Evolutionary conservation across 2,329 filamentous ascomycete genomes (phyloP), one percentile per base, ranked within the genome.

Genomic region (Colletotrichum navitas): DNA sequence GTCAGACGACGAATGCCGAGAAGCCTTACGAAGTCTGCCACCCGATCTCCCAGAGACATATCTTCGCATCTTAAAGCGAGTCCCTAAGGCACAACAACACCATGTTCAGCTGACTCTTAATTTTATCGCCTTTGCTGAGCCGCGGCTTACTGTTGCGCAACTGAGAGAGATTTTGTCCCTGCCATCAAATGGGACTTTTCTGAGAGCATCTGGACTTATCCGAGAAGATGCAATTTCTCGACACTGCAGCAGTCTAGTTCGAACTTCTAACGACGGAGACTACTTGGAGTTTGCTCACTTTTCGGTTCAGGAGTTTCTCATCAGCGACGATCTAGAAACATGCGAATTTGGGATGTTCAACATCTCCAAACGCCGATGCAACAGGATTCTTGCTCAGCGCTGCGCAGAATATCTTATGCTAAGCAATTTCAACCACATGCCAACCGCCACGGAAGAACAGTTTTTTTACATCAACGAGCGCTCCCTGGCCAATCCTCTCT

Each of bases 201-300:
- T 34, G 32, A 34, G 7, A 34, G 32, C 32, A 34, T 34, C 32
- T 34, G 32, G 32, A 34, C 32, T 66, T 0, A 34, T 71, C 2
- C 55, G 51, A 7, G 68, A 66, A 1, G 26, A 49, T 8, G 26
- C 54, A 0, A 66, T 71, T 2, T 26, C 47, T 0, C 11, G 11
- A 3, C 49, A 51, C 10, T 71, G 63, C 4, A 67, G 55, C 0
- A 67, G 68, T 32, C 5, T 71, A 0, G 6, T 67, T 3, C 55
- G 55, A 2, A 67, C 56, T 2, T 67, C 68, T 0, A 56, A 39
- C 1, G 21, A 67, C 14, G 55, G 29, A 0, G 0, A 14, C 0
- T 24, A 5, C 0, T 4, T 71, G 0, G 63, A 71, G 1, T 71
- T 71, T 1, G 39, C 68, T 6, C 68, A 71, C n/a, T 67, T 67